Percentiles rank a stretch among this genome's conserved stretches.
Evolutionary conservation across 129 eudicot species (phyloP).

Genomic region (Oenanthe sinensis): DNA sequence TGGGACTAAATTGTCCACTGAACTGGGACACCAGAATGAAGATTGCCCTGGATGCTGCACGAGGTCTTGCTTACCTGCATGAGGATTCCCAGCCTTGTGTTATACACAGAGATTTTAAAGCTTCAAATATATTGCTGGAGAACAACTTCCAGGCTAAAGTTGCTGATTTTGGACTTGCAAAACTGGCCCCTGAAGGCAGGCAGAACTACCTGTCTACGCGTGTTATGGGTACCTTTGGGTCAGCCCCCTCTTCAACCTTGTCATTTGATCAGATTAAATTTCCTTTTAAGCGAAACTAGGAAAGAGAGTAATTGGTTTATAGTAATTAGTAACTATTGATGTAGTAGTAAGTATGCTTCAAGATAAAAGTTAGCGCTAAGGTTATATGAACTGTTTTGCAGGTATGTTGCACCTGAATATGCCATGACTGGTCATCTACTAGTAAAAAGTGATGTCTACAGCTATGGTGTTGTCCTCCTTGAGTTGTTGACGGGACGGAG

Average conservation of each 20-base stretch:
- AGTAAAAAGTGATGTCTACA: conserved; percentile 95
- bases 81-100: conserved; percentile 98
- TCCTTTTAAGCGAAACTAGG: not conserved
- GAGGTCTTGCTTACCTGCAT: conserved; percentile 96
- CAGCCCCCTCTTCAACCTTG: conserved; percentile 22
- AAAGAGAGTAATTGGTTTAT: not conserved
- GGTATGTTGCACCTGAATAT: conserved; percentile 97
- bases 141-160: conserved; percentile 86
- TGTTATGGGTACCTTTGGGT: conserved; percentile 99
- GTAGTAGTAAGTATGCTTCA: not conserved
- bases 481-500: conserved; percentile 91
- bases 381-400: conserved; percentile 26
- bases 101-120: conserved; percentile 94
- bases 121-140: conserved; percentile 86
- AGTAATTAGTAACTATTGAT: not conserved
- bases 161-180: conserved; percentile 97
- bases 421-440: conserved; percentile 99
- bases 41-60: conserved; percentile 96
- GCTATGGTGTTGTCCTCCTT: conserved; percentile 96
- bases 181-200: conserved; percentile 95
- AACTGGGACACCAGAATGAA: conserved; percentile 97
- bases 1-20: conserved; percentile 82
- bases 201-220: conserved; percentile 82
- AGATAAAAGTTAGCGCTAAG: conserved; percentile 3
- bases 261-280: not conserved